Conservation (phyloP, 441 rosid species). For the Bruguiera hainesii region DNA sequence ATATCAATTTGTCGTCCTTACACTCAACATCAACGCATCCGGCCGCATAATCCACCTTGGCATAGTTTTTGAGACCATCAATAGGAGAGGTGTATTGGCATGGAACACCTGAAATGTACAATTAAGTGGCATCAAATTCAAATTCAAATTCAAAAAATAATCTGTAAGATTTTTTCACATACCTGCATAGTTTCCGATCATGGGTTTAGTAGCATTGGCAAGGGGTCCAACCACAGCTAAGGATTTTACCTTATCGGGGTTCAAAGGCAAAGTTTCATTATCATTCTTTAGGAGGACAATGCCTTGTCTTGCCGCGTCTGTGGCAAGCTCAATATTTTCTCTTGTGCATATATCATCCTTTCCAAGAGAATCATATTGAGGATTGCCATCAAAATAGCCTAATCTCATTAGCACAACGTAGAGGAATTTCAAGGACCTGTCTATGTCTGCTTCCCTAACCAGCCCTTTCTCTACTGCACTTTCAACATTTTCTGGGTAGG, state of each 20-base stretch:
- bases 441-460: constrained; percentile 43
- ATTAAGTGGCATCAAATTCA: too few species aligned
- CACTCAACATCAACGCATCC: constrained; percentile 40
- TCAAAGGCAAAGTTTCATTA: constrained; percentile 36
- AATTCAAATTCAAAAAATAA: too few species aligned
- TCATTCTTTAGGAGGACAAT: constrained; percentile 54
- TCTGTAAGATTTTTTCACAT: too few species aligned
- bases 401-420: constrained; percentile 74
- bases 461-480: constrained; percentile 40
- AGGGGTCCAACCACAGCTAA: constrained; percentile 58
- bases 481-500: constrained; percentile 28
- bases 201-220: constrained; percentile 35
- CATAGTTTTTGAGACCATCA: constrained; percentile 32
- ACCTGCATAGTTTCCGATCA: constrained; percentile 65
- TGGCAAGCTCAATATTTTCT: constrained; percentile 35
- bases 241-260: constrained; percentile 6
- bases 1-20: constrained; percentile 12
- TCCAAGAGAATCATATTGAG: constrained; percentile 31
- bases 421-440: constrained; percentile 47
- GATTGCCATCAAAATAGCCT: constrained; percentile 73
- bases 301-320: constrained; percentile 53
- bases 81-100: constrained; percentile 37
- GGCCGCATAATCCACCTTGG: constrained; percentile 1
- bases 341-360: constrained; percentile 36
- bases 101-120: constrained; percentile 27